Percentiles rank a stretch among this genome's conserved stretches.
These are phyloP conservation scores for Quercus alba DNA, from an alignment of 306 rosid species.

Conservation along the genomic window DNA sequence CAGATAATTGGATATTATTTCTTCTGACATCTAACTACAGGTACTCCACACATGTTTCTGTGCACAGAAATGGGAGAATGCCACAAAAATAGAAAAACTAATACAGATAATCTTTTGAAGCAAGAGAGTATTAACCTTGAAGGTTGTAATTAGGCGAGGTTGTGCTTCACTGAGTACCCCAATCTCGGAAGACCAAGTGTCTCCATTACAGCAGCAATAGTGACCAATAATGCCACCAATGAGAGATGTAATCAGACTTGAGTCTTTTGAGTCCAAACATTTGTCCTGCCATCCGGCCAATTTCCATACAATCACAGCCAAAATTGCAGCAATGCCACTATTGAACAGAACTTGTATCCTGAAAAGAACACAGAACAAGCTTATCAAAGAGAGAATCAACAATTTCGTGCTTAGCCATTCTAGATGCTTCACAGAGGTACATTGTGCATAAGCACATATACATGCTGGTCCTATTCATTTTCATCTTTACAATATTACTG, in stretches of 20 bases:
- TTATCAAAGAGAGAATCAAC: background rate
- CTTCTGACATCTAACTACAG: background rate
- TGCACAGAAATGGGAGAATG: background rate
- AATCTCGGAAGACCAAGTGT: slow-evolving; percentile 97
- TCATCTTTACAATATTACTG: background rate
- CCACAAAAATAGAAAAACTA: background rate
- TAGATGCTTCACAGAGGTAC: too few species aligned
- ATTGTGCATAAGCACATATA: background rate
- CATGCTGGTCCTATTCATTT: background rate
- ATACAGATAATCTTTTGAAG: background rate
- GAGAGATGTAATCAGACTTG: slow-evolving; percentile 60
- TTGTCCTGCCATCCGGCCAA: slow-evolving; percentile 53
- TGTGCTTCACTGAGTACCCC: slow-evolving; percentile 79
- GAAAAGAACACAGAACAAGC: slow-evolving; percentile 4
- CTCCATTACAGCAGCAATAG: slow-evolving; percentile 91
- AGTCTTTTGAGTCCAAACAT: slow-evolving; percentile 71
- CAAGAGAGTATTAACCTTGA: slow-evolving; percentile 57
- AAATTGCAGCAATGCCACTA: slow-evolving; percentile 67
- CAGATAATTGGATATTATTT: background rate
- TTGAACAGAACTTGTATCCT: slow-evolving; percentile 89
- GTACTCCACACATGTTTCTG: background rate
- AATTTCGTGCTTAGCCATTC: background rate
- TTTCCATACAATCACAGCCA: slow-evolving; percentile 58
- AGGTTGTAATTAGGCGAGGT: slow-evolving; percentile 81
- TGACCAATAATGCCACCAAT: slow-evolving; percentile 88